Percentiles rank a stretch among this genome's conserved stretches.
Conservation (phyloP, 192 early-diverging fungal genomes). For the Coemansia sp. region DNA sequence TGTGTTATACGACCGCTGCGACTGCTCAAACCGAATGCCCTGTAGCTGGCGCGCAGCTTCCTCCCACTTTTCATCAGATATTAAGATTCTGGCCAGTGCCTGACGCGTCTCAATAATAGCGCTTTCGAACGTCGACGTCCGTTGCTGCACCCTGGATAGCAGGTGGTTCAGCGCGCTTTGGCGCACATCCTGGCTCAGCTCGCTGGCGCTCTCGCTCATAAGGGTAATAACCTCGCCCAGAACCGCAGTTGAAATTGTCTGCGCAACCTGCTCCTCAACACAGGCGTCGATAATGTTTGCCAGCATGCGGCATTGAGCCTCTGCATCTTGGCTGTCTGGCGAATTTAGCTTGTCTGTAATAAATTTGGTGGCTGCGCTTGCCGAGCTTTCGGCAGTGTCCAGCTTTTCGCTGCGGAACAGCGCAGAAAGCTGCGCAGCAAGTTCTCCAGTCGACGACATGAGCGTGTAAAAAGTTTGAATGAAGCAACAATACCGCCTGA, state of each 20-base stretch:
- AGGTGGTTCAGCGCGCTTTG: constrained; percentile 65
- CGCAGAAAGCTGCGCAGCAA: constrained; percentile 22
- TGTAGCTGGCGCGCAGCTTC: constrained; percentile 84
- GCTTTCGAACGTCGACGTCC: constrained; percentile 82
- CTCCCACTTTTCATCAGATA: constrained; percentile 73
- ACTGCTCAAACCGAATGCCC: constrained; percentile 88
- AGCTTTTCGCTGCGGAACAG: constrained; percentile 31
- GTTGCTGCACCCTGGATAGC: constrained; percentile 67
- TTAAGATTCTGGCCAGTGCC: constrained; percentile 71
- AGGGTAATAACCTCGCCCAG: constrained; percentile 67
- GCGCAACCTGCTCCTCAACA: constrained; percentile 65
- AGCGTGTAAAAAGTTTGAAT: neutral
- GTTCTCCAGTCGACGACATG: constrained; percentile 19
- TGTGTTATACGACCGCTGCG: constrained; percentile 66
- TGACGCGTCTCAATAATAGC: constrained; percentile 59
- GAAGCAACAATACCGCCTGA: no score
- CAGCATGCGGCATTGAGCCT: constrained; percentile 13
- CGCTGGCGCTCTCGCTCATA: constrained; percentile 54
- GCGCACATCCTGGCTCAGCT: constrained; percentile 41
- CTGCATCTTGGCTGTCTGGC: neutral
- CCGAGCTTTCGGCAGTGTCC: constrained; percentile 11
- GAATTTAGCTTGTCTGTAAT: constrained; percentile 14
- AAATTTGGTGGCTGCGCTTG: neutral
- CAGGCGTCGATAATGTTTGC: constrained; percentile 56
- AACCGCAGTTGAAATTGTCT: constrained; percentile 74